Base-by-base conservation (phyloP, 257 asterid genomes). In the Rauvolfia tetraphylla region DNA sequence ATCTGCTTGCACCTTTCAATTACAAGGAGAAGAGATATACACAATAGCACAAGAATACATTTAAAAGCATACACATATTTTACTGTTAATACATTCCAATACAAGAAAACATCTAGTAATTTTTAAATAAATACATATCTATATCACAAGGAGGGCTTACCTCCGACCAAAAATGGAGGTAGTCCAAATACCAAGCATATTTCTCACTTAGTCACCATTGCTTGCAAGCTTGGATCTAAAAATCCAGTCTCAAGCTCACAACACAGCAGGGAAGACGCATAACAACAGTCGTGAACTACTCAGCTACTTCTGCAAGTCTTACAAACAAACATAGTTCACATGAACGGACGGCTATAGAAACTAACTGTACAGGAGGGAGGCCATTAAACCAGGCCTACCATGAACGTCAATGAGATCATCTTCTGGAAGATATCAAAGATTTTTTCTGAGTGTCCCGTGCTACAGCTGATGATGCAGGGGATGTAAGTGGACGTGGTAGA, bases 141-240 rank as follows among this genome's bases (percentile, higher is more conserved):
- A 17, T 63, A 5, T 36, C 15, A 36, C 71, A 36, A 66, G 39
- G 29, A 17, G 17, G 71, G 48, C 31, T 66, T 20, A 39, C 72
- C 72, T 67, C 72, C 33, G 0, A 67, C 17, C 31, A 67, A 67
- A 67, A 67, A 67, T 67, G 51, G 72, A 67, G 72, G 72, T 67
- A 22, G 7, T 11, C 46, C 41, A 34, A 65, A 33, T 63, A 33
- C 38, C 44, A 63, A 63, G 69, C 46, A 65, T 36, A 34, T 65
- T 38, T 65, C 29, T 65, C 70, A 18, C 70, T 31, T 33, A 33
- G 9, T 20, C 42, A n/a, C 44, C 42, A 36, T 34, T 65, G 46
- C 15, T 65, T 65, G 46, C 46, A 17, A 66, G 71, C 71, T 20
- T 36, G 29, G 29, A 34, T 66, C 71, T 5, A 34, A 66, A 66